A percentile compares a stretch with the other conserved stretches of the same genome.
These are phyloP conservation scores for Metarhizium rileyi DNA, from an alignment of 2,329 filamentous ascomycete genomes.

Conservation along the genomic window DNA sequence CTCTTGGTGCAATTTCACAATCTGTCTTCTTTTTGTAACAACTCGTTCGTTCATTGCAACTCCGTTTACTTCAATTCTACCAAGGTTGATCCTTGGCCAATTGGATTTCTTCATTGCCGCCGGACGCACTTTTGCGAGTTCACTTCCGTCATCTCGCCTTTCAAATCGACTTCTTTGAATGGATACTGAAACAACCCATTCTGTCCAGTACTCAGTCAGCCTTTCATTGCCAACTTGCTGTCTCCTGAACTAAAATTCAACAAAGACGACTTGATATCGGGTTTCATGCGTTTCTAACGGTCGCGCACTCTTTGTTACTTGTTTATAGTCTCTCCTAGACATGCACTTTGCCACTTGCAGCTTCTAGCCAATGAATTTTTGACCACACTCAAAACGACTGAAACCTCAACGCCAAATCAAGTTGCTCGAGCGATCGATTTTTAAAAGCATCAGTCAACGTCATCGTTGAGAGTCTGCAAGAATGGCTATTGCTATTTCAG, in stretches of 20 bases:
- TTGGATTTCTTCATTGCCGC: slow-evolving; percentile 8
- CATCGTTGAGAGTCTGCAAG: slow-evolving; percentile 12
- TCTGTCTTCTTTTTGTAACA: slow-evolving; percentile 9
- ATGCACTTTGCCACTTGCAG: neutral
- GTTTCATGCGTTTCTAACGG: neutral
- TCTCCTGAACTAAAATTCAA: neutral
- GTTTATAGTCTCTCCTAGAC: neutral
- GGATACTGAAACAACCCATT: neutral
- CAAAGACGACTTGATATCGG: neutral
- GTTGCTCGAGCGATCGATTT: neutral
- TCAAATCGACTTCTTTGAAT: neutral
- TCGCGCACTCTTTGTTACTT: neutral
- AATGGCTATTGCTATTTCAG: slow-evolving; percentile 23
- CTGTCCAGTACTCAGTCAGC: neutral
- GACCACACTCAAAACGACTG: neutral
- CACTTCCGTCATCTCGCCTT: neutral
- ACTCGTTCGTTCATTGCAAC: no score
- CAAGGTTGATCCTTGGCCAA: slow-evolving; percentile 50
- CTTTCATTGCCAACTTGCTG: slow-evolving; percentile 5
- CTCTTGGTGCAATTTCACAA: neutral
- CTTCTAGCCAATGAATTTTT: neutral
- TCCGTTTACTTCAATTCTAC: slow-evolving; percentile 12
- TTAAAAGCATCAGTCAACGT: slow-evolving; percentile 6
- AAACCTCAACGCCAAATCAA: neutral
- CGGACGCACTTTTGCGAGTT: slow-evolving; percentile 2